Conservation (phyloP, 768 basidiomycete genomes). For the Russula brevipes region DNA sequence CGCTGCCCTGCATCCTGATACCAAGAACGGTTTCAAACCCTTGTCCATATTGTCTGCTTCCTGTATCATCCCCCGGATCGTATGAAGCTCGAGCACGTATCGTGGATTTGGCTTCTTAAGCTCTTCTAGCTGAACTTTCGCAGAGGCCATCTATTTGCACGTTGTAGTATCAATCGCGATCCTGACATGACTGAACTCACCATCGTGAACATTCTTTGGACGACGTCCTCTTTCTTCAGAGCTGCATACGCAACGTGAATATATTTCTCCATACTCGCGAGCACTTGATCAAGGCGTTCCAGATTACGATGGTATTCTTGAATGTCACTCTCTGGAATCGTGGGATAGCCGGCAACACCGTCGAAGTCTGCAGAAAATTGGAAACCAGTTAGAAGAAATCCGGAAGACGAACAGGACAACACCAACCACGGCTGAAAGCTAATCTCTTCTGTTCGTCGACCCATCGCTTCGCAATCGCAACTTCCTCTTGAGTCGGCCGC, state of each 20-base stretch:
- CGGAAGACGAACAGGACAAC: background rate
- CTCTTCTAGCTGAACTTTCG: conserved; percentile 18
- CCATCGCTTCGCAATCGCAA: conserved; percentile 1
- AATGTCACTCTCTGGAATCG: conserved; percentile 9
- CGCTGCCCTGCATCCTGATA: background rate
- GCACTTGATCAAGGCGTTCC: conserved; percentile 18
- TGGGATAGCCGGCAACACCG: background rate
- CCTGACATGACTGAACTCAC: background rate
- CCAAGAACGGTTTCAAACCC: conserved; percentile 10
- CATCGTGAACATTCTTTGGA: conserved; percentile 12
- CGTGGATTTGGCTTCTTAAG: conserved; percentile 15
- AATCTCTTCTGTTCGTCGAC: conserved; percentile 9
- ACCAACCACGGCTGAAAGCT: conserved; percentile 3
- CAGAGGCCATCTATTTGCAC: conserved; percentile 11
- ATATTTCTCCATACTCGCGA: conserved; percentile 8
- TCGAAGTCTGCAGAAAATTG: background rate
- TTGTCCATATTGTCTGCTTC: conserved; percentile 23
- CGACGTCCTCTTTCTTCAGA: conserved; percentile 1
- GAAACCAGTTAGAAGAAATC: background rate
- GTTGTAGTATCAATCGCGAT: background rate
- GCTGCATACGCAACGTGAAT: conserved; percentile 8
- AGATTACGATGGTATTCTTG: conserved; percentile 17
- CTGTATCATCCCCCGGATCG: conserved; percentile 24
- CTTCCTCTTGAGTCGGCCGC: background rate
- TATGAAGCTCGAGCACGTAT: conserved; percentile 23